Base-by-base conservation (phyloP, 257 asterid genomes). In the Capsicum rhomboideum region DNA sequence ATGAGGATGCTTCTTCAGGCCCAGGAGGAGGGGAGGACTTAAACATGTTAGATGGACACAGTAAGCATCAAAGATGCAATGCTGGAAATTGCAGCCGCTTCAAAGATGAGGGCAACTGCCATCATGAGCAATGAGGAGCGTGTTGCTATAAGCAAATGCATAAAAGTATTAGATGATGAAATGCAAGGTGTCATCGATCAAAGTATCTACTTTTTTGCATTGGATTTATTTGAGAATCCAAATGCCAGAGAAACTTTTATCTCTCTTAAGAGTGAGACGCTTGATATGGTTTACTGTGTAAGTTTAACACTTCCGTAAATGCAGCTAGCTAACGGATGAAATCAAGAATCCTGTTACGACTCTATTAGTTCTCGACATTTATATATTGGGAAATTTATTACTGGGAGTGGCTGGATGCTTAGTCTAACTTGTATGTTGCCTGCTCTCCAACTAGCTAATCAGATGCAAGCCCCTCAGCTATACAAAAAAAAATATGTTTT, bases 11-110 rank as follows among this genome's bases (percentile, higher is more conserved):
- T 78, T 93, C 97, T 75, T 95, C 97, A 67, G 99, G 97, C 89
- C 93, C 98, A 1, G 95, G 94, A 50, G 40, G 40, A 34, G 40
- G 40, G 4, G 99, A 93, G 66, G 98, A 95, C 83, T 89, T 90
- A 66, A 90, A 94, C 90, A 85, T 90, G 89, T 86, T 94, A 86
- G 97, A 95, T 80, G 95, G 97, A 79, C 86, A 89, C 74, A 90
- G 82, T 87, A 95, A 92, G 81, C 88, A 90, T 89, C 91, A 91
- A 53, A 53, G 97, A 95, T 90, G 98, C 99, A 78, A 95, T 95
- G 98, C 90, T 95, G 85, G 97, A 94, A 87, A 94, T 93, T 82
- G 98, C 99, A 37, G 94, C 97, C 10, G 99, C 99, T 82, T 95
- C 99, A 14, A 95, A 95, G 87, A 91, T 90, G 97, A 91, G 99